Evolutionary conservation across 2,329 filamentous ascomycete species (phyloP).

Genomic region (Colletotrichum chrysophilum): DNA sequence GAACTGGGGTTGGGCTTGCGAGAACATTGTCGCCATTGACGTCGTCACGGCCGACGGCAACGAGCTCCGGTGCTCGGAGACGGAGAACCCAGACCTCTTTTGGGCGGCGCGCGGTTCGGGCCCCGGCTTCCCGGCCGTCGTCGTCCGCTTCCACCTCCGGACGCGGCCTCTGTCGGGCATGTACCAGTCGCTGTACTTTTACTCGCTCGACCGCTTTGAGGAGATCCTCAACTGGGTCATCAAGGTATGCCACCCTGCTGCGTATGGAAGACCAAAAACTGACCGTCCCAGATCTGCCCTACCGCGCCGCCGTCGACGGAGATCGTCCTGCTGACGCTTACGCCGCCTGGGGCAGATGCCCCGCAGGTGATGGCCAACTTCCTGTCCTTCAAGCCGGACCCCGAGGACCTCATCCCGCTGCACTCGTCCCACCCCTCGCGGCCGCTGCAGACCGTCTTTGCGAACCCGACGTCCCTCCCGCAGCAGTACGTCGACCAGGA

Average conservation of each 20-base stretch:
- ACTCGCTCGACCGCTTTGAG: slow-evolving; percentile 47
- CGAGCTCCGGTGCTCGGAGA: slow-evolving; percentile 46
- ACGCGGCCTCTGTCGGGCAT: slow-evolving; percentile 36
- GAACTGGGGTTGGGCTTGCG: slow-evolving; percentile 63
- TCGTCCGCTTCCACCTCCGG: slow-evolving; percentile 55
- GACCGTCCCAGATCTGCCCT: slow-evolving; percentile 26
- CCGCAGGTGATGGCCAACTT: slow-evolving; percentile 41
- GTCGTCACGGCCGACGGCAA: slow-evolving; percentile 50
- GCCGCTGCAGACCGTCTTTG: slow-evolving; percentile 37
- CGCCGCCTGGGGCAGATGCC: slow-evolving; percentile 30
- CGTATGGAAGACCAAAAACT: neutral
- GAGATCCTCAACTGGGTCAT: slow-evolving; percentile 53
- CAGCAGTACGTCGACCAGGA: slow-evolving; percentile 48
- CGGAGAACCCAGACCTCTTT: slow-evolving; percentile 57
- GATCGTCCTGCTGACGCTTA: slow-evolving; percentile 41
- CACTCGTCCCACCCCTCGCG: slow-evolving; percentile 4
- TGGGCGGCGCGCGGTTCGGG: slow-evolving; percentile 63
- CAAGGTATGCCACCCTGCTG: slow-evolving; percentile 31
- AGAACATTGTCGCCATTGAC: slow-evolving; percentile 52
- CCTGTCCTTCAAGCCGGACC: slow-evolving; percentile 43
- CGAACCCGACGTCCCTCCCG: slow-evolving; percentile 41
- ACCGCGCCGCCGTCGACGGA: slow-evolving; percentile 42
- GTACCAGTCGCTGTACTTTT: slow-evolving; percentile 48
- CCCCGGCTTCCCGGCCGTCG: slow-evolving; percentile 57
- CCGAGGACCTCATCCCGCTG: neutral